Conservation (phyloP, 2,329 filamentous ascomycete species). For the Endoconidiophora polonica region DNA sequence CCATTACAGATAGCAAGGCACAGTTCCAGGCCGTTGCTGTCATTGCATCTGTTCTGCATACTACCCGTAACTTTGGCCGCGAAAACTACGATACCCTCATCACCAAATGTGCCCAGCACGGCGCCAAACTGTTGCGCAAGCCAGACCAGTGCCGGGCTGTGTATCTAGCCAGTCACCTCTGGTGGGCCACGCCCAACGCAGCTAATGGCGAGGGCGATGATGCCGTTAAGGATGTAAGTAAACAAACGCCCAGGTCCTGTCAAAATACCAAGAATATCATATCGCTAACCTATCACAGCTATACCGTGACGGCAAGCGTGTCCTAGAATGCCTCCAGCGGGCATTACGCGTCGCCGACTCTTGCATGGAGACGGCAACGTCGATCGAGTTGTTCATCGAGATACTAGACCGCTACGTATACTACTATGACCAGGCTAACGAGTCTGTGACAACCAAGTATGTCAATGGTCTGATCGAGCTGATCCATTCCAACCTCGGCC, state of each 20-base stretch:
- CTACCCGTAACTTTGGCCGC: slow-evolving; percentile 77
- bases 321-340: slow-evolving; percentile 88
- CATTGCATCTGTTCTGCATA: slow-evolving; percentile 75
- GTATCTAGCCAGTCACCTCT: slow-evolving; percentile 88
- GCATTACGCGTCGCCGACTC: slow-evolving; percentile 92
- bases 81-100: slow-evolving; percentile 99
- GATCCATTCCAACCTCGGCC: slow-evolving; percentile 88
- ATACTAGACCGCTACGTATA: slow-evolving; percentile 97
- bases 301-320: slow-evolving; percentile 93
- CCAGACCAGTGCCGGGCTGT: slow-evolving; percentile 95
- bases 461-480: slow-evolving; percentile 95
- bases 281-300: slow-evolving; percentile 37
- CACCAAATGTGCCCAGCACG: slow-evolving; percentile 91
- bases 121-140: slow-evolving; percentile 92
- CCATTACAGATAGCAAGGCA: slow-evolving; percentile 84
- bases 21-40: slow-evolving; percentile 97
- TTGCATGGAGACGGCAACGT: slow-evolving; percentile 96
- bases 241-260: background rate
- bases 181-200: slow-evolving; percentile 84
- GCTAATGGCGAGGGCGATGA: slow-evolving; percentile 66
- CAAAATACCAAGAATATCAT: background rate
- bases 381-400: slow-evolving; percentile 94
- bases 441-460: slow-evolving; percentile 95
- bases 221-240: slow-evolving; percentile 44
- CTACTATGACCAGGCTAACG: slow-evolving; percentile 98